Base-by-base conservation (phyloP, 2,329 filamentous ascomycete genomes). In the Emergomyces orientalis region DNA sequence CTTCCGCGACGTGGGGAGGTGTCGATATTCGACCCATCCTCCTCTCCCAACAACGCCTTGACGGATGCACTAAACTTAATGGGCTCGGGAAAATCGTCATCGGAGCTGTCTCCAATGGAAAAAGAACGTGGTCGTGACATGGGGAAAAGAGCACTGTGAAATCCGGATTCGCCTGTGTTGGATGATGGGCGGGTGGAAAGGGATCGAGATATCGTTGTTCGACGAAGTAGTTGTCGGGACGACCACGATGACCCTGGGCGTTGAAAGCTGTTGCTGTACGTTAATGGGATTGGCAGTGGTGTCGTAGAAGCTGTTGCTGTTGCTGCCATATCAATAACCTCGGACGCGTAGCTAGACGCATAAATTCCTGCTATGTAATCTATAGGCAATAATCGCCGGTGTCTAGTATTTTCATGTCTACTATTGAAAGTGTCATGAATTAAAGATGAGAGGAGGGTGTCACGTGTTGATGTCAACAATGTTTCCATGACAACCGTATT, bases 11-110 rank as follows among this genome's bases (percentile, higher is more conserved):
- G 65, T 9, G 84, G 81, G 3, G 78, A 82, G 59, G 84, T 83
- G 52, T 87, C 85, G 63, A 85, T 84, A 30, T 75, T 68, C 55
- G 77, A 71, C 30, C 73, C 78, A 67, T 81, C 80, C 65, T 81
- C 80, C 65, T 80, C 79, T 60, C 81, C 81, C 61, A 97, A 81
- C 19, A 97, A 81, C 25, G 91, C 92, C 72, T 94, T 93, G 58
- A 93, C 96, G 68, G 94, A 84, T 70, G 92, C 91, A 73, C 91
- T 97, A 73, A 97, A 88, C 78, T 94, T 95, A 85, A 94, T 91
- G 70, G 91, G 91, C 68, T 90, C 88, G 19, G 89, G 89, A 34
- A 95, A 90, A 76, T 97, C 93, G 71, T 97, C 93, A 76, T 97
- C 93, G 30, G 92, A 96, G 79, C 90, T 96, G 72, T 96, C 92